Base-by-base conservation (phyloP, 2,329 filamentous ascomycete species). In the Acarospora socialis region DNA sequence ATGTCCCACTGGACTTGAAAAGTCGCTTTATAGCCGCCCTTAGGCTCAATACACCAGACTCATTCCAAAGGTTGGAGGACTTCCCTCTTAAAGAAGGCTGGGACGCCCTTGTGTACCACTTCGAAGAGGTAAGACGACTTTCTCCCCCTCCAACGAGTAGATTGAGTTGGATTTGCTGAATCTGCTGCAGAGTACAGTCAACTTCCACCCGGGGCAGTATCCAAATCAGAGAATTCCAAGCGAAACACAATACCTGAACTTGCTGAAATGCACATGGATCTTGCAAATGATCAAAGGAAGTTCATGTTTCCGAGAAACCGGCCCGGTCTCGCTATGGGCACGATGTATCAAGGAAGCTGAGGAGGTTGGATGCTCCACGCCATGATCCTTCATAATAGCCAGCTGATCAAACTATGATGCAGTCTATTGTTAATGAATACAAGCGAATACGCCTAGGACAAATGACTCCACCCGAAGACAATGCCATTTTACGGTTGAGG, bases 21-120 rank as follows among this genome's bases (percentile, higher is more conserved):
- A 5, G 7, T 13, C 32, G 33, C 0, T 40, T 40, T 13, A 19
- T 15, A 4, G n/a, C 9, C 5, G 32, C 35, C 1, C 14, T 37
- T 5, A 14, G 26, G 3, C n/a, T 7, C 3, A 32, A 35, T 6
- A 13, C 4, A 7, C 35, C 35, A 7, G 15, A 7, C 7, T 28
- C 18, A 2, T 34, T 35, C n/a, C 9, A 24, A 13, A 15, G 19
- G 6, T 5, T 16, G 19, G 19, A 10, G 2, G 24, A 34, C 16
- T 10, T 30, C n/a, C 35, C 38, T 4, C 28, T 38, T 9, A 30
- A 30, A 19, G 29, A 35, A 27, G 36, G 29, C 7, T 38, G 35
- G 13, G 36, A 40, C 29, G 38, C 38, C 16, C 27, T 40, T 7
- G 38, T 40, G 1, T 38, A 28, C 17, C 35, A 40, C 9, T 40